These are phyloP conservation scores for Candida andamanensis DNA, from an alignment of 805 yeast genomes.

Conservation along the genomic window DNA sequence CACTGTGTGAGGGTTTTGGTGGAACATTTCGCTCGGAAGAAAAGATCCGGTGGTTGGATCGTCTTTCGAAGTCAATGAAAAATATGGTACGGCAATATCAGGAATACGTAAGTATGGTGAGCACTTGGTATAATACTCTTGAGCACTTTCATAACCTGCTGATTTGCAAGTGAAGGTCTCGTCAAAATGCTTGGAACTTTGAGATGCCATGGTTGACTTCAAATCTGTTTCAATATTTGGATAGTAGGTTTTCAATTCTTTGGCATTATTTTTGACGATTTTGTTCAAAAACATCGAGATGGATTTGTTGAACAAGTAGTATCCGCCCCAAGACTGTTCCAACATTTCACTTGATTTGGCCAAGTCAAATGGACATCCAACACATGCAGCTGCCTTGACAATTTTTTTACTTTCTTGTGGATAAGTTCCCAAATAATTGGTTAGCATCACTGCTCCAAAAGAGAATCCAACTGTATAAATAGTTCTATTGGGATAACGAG, in stretches of 20 bases:
- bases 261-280: slow-evolving; percentile 31
- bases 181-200: slow-evolving; percentile 55
- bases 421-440: slow-evolving; percentile 69
- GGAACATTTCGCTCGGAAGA: slow-evolving; percentile 49
- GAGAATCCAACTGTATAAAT: slow-evolving; percentile 71
- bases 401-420: slow-evolving; percentile 32
- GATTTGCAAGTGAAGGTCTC: slow-evolving; percentile 56
- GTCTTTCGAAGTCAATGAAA: slow-evolving; percentile 61
- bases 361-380: slow-evolving; percentile 77
- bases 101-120: slow-evolving; percentile 51
- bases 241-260: slow-evolving; percentile 20
- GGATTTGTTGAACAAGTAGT: slow-evolving; percentile 29
- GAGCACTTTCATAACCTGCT: slow-evolving; percentile 60
- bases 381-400: slow-evolving; percentile 45
- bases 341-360: slow-evolving; percentile 43
- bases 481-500: slow-evolving; percentile 55
- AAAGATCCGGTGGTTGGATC: slow-evolving; percentile 66
- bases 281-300: slow-evolving; percentile 27
- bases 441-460: slow-evolving; percentile 69
- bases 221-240: slow-evolving; percentile 24
- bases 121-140: slow-evolving; percentile 61
- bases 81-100: slow-evolving; percentile 55
- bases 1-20: slow-evolving; percentile 53
- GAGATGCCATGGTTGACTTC: slow-evolving; percentile 14
- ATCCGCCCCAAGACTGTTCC: slow-evolving; percentile 30